Evolutionary conservation across 495 filamentous ascomycete species (phyloP), one percentile per base, ranked within the genome.

Genomic region (Penicillium ochrochloron): DNA sequence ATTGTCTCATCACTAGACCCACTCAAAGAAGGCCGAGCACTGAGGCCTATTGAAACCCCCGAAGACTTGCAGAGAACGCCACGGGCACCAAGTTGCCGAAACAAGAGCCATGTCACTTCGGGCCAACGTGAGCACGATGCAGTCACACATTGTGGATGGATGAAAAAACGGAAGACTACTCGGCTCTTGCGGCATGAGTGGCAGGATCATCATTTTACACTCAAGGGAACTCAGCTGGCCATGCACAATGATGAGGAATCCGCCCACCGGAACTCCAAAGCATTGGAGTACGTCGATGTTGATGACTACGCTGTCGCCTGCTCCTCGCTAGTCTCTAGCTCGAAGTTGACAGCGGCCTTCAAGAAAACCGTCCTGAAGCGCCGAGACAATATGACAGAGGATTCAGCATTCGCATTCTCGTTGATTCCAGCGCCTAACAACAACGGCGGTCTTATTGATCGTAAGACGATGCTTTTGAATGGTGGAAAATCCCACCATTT

Each of bases 301-400:
- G 94, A 97, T 70, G 92, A 97, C 75, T 98, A 96, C 77, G 90
- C 92, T 37, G 92, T 99, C 39, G 93, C 93, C 0, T 97, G 94
- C 81, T 92, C 91, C 1, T 89, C 88, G 3, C 72, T 90, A 0
- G 86, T 88, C 0, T 85, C 86, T 3, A 88, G 80, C 62, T 90
- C 85, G 52, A 97, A 97, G 78, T 80, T 97, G 65, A 89, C 89
- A 54, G 90, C 93, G 10, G 93, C 93, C 37, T 93, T 97, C 82
- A 96, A 94, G 76, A 89, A 90, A 31, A 86, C 93, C 64, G 87
- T 89, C 67, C 85, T 97, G 66, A 85, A 87, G 53, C 80, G 83
- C 55, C 80, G 70, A 25, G 82, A 83, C 53, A 78, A 80, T 60
- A 76, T 77, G 46, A 73, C 78, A 31, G 78, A 76, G 7, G 81